Evolutionary conservation across 2,329 filamentous ascomycete species (phyloP), one percentile per base, ranked within the genome.

Genomic region (Leptographium wingfieldii): DNA sequence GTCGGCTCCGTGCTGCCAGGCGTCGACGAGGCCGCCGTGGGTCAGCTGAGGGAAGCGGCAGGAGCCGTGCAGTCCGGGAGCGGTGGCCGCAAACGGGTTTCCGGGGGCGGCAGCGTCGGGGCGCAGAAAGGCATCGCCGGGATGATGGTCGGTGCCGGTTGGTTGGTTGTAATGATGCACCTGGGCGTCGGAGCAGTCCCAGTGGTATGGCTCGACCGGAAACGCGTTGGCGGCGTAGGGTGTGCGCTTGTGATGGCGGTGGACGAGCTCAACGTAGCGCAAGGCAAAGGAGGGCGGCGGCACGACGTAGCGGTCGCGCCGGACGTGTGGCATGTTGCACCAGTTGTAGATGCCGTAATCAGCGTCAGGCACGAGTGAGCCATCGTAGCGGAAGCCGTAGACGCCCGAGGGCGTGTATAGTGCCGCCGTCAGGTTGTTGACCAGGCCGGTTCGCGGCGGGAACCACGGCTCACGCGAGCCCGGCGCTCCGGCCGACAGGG

Each of bases 301-400:
- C 62, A 72, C 77, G 16, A 77, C 70, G 68, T 94, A 94, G 67
- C 89, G 86, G 16, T 72, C 71, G 27, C 70, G 73, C 38, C 88
- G 79, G n/a, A 88, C 86, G 72, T 92, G 90, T 0, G 90, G 89
- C 88, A 94, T 94, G 68, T 94, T 92, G 72, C 89, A 94, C 79
- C 80, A 92, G 70, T 92, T 90, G 72, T 92, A 92, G 1, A 74
- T 77, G 6, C 83, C 82, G 71, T 88, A 86, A 46, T 75, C 65
- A 0, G 71, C 68, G 59, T 77, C 73, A 0, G 87, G 81, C 0
- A 81, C 80, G 1, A 73, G 65, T 1, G 86, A 89, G 40, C 80
- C 78, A 67, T 90, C 84, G 73, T 85, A 94, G 22, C 88, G 78
- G 69, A 90, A 92, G 2, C 86, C 88, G 69, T 90, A 85, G 0